Base-by-base conservation (phyloP, 768 basidiomycete genomes). In the Scleroderma bovista region DNA sequence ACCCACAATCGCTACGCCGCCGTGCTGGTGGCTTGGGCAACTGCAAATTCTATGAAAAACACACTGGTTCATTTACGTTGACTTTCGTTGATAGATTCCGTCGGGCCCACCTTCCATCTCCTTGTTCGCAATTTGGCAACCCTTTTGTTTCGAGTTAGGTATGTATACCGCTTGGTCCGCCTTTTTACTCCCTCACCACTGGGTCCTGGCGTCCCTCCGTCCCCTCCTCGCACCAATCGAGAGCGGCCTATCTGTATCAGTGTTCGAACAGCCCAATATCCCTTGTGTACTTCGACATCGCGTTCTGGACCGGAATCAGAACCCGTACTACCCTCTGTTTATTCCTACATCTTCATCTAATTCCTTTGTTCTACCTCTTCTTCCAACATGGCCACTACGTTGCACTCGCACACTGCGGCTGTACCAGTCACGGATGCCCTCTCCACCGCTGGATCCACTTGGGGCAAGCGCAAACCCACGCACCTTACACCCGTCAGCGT, bases 221-320 rank as follows among this genome's bases (percentile, higher is more conserved):
- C 40, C 26, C 42, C 4, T 22, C 24, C 10, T 34, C 26, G 34
- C 34, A 13, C 5, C n/a, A 13, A n/a, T 13, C 22, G 32, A 46
- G 4, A 26, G 11, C 23, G 22, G 20, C 41, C 3, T 6, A 42
- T 41, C 50, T 46, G 39, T 46, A 22, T 46, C 37, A 10, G 17
- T 26, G 12, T 16, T 42, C 47, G 40, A 47, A n/a, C 23, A 10
- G 32, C 36, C 24, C 33, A 19, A 34, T 24, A 26, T 43, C 22
- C 16, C 15, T n/a, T 7, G 15, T 17, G n/a, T 26, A 37, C 29
- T 39, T 36, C 47, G 46, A 22, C 20, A 48, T 19, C 33, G 17
- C 44, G 33, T 26, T 39, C 32, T 62, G 63, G 62, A 62, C 63
- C 56, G 63, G 63, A 32, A 65, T 63, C 65, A 58, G 37, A 11